Evolutionary conservation across 2,329 filamentous ascomycete species (phyloP).

Genomic region (Parasarocladium wereldwijsianum): DNA sequence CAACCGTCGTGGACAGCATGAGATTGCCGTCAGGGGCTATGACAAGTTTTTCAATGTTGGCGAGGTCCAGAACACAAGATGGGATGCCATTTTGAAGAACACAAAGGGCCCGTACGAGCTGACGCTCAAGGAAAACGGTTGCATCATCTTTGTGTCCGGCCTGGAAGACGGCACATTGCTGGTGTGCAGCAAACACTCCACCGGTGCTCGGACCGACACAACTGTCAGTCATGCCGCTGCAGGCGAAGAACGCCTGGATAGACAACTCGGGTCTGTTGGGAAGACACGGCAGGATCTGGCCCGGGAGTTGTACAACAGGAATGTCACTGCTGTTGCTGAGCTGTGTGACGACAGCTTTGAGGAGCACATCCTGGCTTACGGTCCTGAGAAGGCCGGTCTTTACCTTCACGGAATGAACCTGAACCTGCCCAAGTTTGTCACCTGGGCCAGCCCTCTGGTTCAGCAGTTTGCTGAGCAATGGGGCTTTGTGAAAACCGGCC

Average conservation of each 20-base stretch:
- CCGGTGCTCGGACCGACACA: conserved; percentile 58
- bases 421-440: conserved; percentile 84
- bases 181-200: conserved; percentile 99
- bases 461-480: conserved; percentile 81
- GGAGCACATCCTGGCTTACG: conserved; percentile 89
- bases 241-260: conserved; percentile 70
- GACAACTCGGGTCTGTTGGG: conserved; percentile 62
- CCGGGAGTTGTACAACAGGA: conserved; percentile 57
- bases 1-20: conserved; percentile 45
- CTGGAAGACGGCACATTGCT: conserved; percentile 78
- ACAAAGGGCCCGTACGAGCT: conserved; percentile 87
- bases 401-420: conserved; percentile 95
- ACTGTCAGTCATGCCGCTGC: conserved; percentile 69
- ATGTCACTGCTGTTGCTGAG: conserved; percentile 89
- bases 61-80: conserved; percentile 70
- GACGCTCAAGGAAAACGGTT: conserved; percentile 97
- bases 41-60: conserved; percentile 97
- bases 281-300: conserved; percentile 71
- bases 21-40: conserved; percentile 83
- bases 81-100: conserved; percentile 59
- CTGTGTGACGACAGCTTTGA: conserved; percentile 94
- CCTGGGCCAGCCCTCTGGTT: conserved; percentile 69
- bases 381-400: conserved; percentile 66
- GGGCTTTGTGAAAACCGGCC: conserved; percentile 85
- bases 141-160: conserved; percentile 93